Evolutionary conservation across 75 land plant species (phyloP).

Genomic region (Sequoiadendron giganteum): DNA sequence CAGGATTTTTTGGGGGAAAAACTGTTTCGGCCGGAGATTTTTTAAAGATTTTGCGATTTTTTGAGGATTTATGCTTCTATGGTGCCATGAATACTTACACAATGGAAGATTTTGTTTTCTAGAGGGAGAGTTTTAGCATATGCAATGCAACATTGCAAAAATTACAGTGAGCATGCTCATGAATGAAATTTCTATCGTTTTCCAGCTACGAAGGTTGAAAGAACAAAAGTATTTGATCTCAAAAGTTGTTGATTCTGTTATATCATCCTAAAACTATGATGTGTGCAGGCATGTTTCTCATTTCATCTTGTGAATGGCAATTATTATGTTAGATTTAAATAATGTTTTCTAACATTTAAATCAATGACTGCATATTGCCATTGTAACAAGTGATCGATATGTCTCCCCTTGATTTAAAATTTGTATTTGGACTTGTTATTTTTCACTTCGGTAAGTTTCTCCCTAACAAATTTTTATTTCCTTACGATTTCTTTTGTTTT

Average conservation of each 20-base stretch:
- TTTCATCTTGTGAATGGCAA: not conserved
- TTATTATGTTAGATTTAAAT: not conserved
- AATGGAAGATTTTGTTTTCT: not conserved
- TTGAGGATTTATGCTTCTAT: too few species aligned
- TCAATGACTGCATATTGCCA: not conserved
- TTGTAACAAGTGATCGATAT: not conserved
- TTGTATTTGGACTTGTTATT: not conserved
- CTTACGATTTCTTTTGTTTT: not conserved
- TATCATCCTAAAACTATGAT: not conserved
- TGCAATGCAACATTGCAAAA: not conserved
- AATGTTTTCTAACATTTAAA: not conserved
- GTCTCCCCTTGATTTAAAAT: not conserved
- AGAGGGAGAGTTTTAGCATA: not conserved
- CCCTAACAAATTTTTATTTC: not conserved
- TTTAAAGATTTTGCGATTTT: too few species aligned
- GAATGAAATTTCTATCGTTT: not conserved
- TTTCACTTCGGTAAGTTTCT: not conserved
- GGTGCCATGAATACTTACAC: not conserved
- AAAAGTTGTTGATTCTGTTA: not conserved
- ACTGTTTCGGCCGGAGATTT: too few species aligned
- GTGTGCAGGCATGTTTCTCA: not conserved
- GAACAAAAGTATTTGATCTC: not conserved
- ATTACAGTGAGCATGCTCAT: not conserved
- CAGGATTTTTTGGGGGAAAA: too few species aligned
- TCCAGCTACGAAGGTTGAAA: not conserved